These are phyloP conservation scores for Candida caryicola DNA, from an alignment of 805 yeast genomes.

Conservation along the genomic window DNA sequence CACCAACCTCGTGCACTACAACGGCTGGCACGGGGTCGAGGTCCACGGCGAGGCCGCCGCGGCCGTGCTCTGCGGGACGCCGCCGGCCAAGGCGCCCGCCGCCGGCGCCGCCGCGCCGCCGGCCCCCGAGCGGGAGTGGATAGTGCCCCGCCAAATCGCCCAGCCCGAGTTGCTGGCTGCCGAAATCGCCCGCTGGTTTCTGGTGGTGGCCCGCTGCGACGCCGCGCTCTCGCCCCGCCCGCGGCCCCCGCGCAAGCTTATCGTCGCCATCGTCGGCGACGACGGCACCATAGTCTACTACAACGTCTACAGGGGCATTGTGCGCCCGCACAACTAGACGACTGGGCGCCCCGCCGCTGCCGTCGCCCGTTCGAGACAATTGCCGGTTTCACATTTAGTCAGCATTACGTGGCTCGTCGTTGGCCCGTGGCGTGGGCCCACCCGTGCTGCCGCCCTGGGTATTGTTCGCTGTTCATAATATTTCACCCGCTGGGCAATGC, in stretches of 20 bases:
- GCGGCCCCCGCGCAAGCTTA: conserved; percentile 45
- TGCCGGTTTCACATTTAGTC: no score
- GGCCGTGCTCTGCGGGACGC: conserved; percentile 27
- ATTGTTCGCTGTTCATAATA: no score
- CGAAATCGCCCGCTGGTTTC: conserved; percentile 42
- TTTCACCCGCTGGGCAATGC: no score
- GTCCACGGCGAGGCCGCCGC: conserved; percentile 10
- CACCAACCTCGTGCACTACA: conserved; percentile 43
- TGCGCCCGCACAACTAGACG: no score
- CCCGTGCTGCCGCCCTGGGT: no score
- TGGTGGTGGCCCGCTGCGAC: conserved; percentile 15
- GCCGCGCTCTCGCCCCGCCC: background rate
- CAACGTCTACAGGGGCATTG: conserved; percentile 62
- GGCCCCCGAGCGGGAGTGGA: conserved; percentile 32
- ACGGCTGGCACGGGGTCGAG: conserved; percentile 42
- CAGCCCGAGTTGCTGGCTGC: conserved; percentile 31
- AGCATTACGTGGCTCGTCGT: no score
- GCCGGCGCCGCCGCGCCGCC: conserved; percentile 12
- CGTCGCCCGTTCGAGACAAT: no score
- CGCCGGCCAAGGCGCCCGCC: conserved; percentile 28
- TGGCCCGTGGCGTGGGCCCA: no score
- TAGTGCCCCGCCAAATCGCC: conserved; percentile 32
- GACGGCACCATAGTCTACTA: conserved; percentile 76
- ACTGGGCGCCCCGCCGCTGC: no score
- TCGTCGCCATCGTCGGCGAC: conserved; percentile 54